These are phyloP conservation scores for Nemophila menziesii DNA, from an alignment of 257 asterid species.

Conservation along the genomic window DNA sequence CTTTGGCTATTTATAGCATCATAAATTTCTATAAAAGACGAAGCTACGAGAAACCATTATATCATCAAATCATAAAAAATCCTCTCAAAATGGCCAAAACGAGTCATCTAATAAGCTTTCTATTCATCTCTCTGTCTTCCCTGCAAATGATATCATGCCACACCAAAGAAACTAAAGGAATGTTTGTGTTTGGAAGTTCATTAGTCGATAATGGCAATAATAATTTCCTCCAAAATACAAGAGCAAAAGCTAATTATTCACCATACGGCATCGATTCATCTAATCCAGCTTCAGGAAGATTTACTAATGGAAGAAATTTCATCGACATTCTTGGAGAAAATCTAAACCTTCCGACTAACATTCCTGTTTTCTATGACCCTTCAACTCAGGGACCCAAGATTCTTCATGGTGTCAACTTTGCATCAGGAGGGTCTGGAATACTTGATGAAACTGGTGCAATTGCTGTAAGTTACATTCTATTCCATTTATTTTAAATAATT, in stretches of 20 bases:
- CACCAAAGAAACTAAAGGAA: slow-evolving; percentile 18
- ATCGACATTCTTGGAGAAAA: slow-evolving; percentile 40
- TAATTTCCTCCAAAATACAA: slow-evolving; percentile 34
- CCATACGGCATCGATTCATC: slow-evolving; percentile 74
- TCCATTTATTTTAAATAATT: too few species aligned
- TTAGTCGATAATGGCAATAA: slow-evolving; percentile 79
- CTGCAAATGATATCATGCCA: too few species aligned
- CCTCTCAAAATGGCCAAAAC: too few species aligned
- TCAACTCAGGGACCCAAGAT: slow-evolving; percentile 39
- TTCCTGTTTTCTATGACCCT: slow-evolving; percentile 50
- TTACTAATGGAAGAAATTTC: slow-evolving; percentile 55
- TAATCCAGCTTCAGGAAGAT: slow-evolving; percentile 61
- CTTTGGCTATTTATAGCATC: too few species aligned
- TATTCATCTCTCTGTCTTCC: too few species aligned
- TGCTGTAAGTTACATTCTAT: slow-evolving; percentile 40
- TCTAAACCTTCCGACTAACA: not conserved
- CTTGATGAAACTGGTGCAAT: slow-evolving; percentile 50
- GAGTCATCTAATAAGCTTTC: too few species aligned
- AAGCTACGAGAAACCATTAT: too few species aligned
- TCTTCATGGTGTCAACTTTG: slow-evolving; percentile 56
- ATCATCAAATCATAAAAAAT: too few species aligned
- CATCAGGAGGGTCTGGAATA: slow-evolving; percentile 81
- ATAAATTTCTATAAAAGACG: too few species aligned
- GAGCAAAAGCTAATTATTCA: slow-evolving; percentile 47
- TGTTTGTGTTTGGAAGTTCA: slow-evolving; percentile 87